phyloP scores from a whole-genome alignment of 768 basidiomycete species.

The Pleurotus eryngii region DNA sequence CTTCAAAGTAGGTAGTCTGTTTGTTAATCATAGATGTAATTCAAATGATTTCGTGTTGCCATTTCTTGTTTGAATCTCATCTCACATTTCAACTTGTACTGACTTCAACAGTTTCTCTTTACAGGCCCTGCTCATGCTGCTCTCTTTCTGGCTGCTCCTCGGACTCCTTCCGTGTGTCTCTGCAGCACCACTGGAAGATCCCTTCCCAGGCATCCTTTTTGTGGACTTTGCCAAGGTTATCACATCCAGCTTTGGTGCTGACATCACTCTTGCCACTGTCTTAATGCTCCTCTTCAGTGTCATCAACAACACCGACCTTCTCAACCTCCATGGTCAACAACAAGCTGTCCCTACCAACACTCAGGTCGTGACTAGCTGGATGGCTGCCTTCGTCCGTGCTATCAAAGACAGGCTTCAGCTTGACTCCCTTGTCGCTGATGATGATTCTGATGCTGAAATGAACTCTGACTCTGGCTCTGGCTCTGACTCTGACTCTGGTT shows the following conservation, averaged over 20 bases:
- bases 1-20: background rate
- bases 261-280: slow-evolving; percentile 5
- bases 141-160: background rate
- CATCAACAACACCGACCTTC: slow-evolving; percentile 2
- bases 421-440: background rate
- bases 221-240: background rate
- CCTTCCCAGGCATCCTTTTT: slow-evolving; percentile 7
- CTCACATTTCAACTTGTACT: too few relatives aligned
- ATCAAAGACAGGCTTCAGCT: background rate
- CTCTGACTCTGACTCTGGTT: background rate
- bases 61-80: background rate
- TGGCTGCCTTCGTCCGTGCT: background rate
- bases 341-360: background rate
- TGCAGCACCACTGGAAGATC: background rate
- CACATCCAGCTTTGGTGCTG: background rate
- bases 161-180: slow-evolving; percentile 1
- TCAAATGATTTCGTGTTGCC: background rate
- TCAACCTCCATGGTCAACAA: slow-evolving; percentile 4
- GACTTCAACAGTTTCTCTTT: too few relatives aligned
- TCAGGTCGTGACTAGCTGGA: background rate
- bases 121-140: too few relatives aligned
- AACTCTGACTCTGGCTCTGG: background rate
- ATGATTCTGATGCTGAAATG: background rate
- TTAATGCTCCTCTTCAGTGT: slow-evolving; percentile 1
- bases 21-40: background rate